These are phyloP conservation scores for Dactylorhiza incarnata DNA, from an alignment of 106 monocot species.

Conservation along the genomic window DNA sequence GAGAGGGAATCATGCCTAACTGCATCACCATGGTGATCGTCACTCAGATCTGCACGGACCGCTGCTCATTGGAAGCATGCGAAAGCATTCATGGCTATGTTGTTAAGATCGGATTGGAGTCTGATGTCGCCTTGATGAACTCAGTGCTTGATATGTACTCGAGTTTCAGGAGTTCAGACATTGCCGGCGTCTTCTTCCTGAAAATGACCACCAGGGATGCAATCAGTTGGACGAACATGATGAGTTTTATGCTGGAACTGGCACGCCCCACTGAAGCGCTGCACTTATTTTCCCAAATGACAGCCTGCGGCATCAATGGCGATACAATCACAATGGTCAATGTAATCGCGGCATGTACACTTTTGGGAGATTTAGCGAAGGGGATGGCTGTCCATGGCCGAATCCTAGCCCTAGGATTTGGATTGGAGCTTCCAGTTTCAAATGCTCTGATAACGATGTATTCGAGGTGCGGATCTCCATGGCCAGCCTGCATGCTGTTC, in stretches of 20 bases:
- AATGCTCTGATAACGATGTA: constrained; percentile 44
- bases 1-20: constrained; percentile 11
- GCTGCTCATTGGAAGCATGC: constrained; percentile 17
- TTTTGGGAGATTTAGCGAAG: constrained; percentile 22
- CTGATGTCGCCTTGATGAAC: constrained; percentile 25
- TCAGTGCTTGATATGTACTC: constrained; percentile 41
- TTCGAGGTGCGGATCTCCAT: constrained; percentile 26
- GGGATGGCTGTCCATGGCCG: constrained; percentile 26
- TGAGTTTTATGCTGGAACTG: constrained; percentile 25
- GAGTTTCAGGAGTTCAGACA: constrained; percentile 20
- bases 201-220: constrained; percentile 32
- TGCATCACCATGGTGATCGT: constrained; percentile 28
- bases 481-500: constrained; percentile 19
- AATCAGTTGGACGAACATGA: constrained; percentile 33
- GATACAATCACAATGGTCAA: constrained; percentile 26
- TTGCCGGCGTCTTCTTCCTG: constrained; percentile 14
- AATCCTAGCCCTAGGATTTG: constrained; percentile 16
- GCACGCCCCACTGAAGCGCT: constrained; percentile 18
- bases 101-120: constrained; percentile 31
- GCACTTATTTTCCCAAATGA: constrained; percentile 23
- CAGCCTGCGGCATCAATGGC: constrained; percentile 17
- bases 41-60: constrained; percentile 15
- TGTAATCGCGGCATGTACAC: constrained; percentile 23
- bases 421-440: constrained; percentile 11
- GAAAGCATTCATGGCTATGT: constrained; percentile 28